Base-by-base conservation (phyloP, 306 rosid species). In the Amphicarpaea edgeworthii region DNA sequence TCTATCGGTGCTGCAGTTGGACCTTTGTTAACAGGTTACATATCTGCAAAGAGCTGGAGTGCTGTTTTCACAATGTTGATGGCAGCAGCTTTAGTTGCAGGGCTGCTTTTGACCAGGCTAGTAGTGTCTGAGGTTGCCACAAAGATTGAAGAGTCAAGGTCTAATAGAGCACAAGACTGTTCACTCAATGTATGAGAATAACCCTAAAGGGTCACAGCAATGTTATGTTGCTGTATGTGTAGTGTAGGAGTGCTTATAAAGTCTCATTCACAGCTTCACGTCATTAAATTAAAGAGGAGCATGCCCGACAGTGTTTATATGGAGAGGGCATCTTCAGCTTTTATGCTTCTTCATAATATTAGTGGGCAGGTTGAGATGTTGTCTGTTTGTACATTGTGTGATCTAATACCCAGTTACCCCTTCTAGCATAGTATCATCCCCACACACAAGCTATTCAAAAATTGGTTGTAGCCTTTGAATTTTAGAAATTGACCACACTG, bases 1-100 rank as follows among this genome's bases (percentile, higher is more conserved):
- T 96, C 99, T 1, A 85, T 96, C 12, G 99, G 99, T 76, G 99
- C 99, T 64, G 98, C 99, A 8, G 81, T 96, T 16, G 99, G 99
- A 47, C 99, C 99, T 15, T 43, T 96, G 62, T 19, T 96, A 68
- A 96, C 99, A 0, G 99, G 99, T 50, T 96, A 96, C 60, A 89
- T 96, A 68, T 96, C 99, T 3, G 84, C 88, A 1, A 75, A 37
- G 42, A 96, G 99, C 77, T 96, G 99, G 99, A 89, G 74, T 76
- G 88, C 82, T 2, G 99, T 96, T 77, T 96, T 96, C 86, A 87
- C 88, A 12, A 96, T 96, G 98, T 66, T 96, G 78, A 96, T 96
- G 99, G 90, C 5, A 50, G 84, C 99, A 65, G 99, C 99, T 65
- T 82, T 96, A 24, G 46, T 92, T 28, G 97, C 99, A 37, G 99